Conservation (phyloP, 202 grass and related monocot species). For the Saccharum hybrid region DNA sequence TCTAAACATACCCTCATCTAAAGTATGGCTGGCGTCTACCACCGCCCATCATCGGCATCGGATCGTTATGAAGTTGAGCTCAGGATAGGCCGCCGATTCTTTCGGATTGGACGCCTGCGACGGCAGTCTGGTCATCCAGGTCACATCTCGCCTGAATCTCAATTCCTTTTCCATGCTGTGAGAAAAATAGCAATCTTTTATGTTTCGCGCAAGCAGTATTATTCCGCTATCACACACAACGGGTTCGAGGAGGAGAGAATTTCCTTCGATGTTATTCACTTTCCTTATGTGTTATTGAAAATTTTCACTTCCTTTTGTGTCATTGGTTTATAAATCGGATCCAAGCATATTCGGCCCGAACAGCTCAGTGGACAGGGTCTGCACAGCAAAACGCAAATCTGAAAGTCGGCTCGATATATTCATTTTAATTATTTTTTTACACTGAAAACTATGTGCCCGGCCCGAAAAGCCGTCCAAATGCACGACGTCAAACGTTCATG, state of each 20-base stretch:
- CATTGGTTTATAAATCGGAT: too few relatives aligned
- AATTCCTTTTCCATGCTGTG: neutral
- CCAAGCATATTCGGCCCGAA: too few relatives aligned
- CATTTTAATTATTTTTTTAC: neutral
- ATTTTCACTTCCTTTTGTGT: too few relatives aligned
- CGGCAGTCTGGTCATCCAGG: slow-evolving; percentile 9
- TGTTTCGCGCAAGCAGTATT: neutral
- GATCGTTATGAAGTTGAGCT: slow-evolving; percentile 35
- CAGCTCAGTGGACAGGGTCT: too few relatives aligned
- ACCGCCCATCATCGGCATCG: slow-evolving; percentile 32
- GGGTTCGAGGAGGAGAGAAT: neutral
- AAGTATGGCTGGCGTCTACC: slow-evolving; percentile 33
- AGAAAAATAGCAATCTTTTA: neutral
- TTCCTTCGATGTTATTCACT: too few relatives aligned
- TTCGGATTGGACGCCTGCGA: neutral
- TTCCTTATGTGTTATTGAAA: too few relatives aligned
- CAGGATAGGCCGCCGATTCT: slow-evolving; percentile 26
- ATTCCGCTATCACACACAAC: neutral
- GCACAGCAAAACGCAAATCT: too few relatives aligned
- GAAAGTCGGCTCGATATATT: too few relatives aligned
- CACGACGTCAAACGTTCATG: too few relatives aligned
- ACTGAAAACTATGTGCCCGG: neutral
- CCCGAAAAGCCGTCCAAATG: too few relatives aligned
- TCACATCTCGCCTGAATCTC: slow-evolving; percentile 26
- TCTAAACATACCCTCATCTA: too few relatives aligned